Evolutionary conservation across 2,329 filamentous ascomycete genomes (phyloP), one percentile per base, ranked within the genome.

Genomic region (Penicillium sp.): DNA sequence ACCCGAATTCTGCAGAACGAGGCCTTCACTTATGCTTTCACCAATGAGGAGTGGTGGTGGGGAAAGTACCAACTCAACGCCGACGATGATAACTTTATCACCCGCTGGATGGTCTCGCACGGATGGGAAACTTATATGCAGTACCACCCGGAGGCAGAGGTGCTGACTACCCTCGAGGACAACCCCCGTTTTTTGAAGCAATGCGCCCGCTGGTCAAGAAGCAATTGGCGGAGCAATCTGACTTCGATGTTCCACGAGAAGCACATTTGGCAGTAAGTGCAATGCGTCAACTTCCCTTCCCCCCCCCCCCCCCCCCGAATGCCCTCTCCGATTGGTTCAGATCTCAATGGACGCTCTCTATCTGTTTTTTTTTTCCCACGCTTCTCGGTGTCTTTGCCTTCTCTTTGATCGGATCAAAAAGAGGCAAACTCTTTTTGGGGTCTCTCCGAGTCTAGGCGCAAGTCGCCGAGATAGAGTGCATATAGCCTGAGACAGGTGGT

Each of bases 81-180:
- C 26, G 93, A 97, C 74, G 93, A 97, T 73, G 93, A 97, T 80
- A 97, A 97, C 76, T 97, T 97, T 76, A 90, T 97, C 65, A 97
- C 93, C 7, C 87, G 93, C 54, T 97, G 93, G 93, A 83, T 97
- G 67, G 92, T 97, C 63, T 89, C 86, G 61, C 88, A 96, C 76
- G 83, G 87, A 63, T 96, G 91, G 90, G 91, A 95, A 77, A 97
- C 92, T 19, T 93, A 90, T 81, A 89, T 97, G 73, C 93, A 97
- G 77, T 96, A 96, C 76, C 88, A 96, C 72, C 84, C 83, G 44
- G 90, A 95, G 70, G 95, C 90, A 66, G 90, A 95, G 74, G 88
- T 97, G 57, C 87, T 94, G 77, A 97, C 93, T 26, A 97, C 92
- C 3, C 81, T 97, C 38, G 93, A 97, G 74, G 89, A 93, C 71